Evolutionary conservation across 371 early-diverging fungal species (phyloP).

Genomic region (Apophysomyces sp.): DNA sequence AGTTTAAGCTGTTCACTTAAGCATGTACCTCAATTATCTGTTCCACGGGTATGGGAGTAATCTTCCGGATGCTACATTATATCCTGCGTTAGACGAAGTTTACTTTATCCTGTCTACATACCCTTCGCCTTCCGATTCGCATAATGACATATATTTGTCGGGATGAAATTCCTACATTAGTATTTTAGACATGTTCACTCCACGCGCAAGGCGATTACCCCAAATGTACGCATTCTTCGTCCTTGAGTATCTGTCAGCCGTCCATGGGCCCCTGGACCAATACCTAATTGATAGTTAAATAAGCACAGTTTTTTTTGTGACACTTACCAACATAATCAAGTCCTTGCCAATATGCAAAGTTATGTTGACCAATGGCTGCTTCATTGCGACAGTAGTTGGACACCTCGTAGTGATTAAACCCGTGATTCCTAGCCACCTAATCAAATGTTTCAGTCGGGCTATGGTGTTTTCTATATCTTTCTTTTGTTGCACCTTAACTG

Average conservation of each 20-base stretch:
- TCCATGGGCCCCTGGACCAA: conserved; percentile 90
- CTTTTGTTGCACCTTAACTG: conserved; percentile 51
- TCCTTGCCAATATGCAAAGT: conserved; percentile 84
- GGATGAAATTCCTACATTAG: conserved; percentile 53
- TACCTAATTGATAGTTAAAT: conserved; percentile 27
- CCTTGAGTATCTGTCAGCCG: conserved; percentile 47
- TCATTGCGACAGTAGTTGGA: conserved; percentile 66
- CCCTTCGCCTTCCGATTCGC: conserved; percentile 67
- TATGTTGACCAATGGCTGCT: conserved; percentile 66
- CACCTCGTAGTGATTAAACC: conserved; percentile 84
- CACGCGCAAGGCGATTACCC: conserved; percentile 35
- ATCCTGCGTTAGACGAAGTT: background rate
- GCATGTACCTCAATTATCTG: conserved; percentile 16
- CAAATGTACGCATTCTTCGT: conserved; percentile 54
- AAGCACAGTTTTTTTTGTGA: background rate
- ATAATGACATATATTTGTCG: conserved; percentile 59
- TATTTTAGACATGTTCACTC: background rate
- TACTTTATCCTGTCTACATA: conserved; percentile 9
- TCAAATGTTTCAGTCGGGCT: background rate
- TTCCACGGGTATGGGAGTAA: conserved; percentile 10
- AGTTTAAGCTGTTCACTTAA: background rate
- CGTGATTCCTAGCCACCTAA: conserved; percentile 39
- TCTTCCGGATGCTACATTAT: conserved; percentile 25
- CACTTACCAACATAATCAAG: conserved; percentile 70
- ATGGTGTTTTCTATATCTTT: background rate